A percentile compares a stretch with the other conserved stretches of the same genome.
phyloP scores from a whole-genome alignment of 176 grass and related monocot species.

The Themeda triandra region DNA sequence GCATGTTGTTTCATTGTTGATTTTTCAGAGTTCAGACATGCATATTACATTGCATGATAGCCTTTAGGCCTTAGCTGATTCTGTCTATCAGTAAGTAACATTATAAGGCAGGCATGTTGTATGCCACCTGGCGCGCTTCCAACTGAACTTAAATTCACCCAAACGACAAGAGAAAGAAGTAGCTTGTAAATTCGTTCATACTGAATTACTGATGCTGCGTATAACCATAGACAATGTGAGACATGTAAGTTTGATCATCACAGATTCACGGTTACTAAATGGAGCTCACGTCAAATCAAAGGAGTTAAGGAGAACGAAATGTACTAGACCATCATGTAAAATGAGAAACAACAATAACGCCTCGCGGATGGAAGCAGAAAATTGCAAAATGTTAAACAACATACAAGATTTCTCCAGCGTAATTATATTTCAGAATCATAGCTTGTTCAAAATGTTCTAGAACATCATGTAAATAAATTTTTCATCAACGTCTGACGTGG shows the following conservation, averaged over 20 bases:
- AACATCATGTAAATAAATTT: too few relatives aligned
- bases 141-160: not conserved
- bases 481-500: too few relatives aligned
- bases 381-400: too few relatives aligned
- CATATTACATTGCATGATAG: not conserved
- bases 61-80: not conserved
- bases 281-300: not conserved
- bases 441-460: too few relatives aligned
- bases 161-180: not conserved
- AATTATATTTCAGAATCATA: too few relatives aligned
- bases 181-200: not conserved
- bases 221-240: not conserved
- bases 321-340: too few relatives aligned
- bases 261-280: not conserved
- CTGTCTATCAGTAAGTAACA: not conserved
- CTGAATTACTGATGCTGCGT: not conserved
- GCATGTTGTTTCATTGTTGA: not conserved
- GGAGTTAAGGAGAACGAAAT: too few relatives aligned
- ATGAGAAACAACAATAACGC: too few relatives aligned
- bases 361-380: too few relatives aligned
- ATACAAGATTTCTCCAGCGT: too few relatives aligned
- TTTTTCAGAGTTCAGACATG: not conserved
- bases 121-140: not conserved
- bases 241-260: not conserved
- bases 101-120: too few relatives aligned